A percentile compares a stretch with the other conserved stretches of the same genome.
Evolutionary conservation across 176 grass and related monocot genomes (phyloP).

Genomic region (Lolium multiflorum): DNA sequence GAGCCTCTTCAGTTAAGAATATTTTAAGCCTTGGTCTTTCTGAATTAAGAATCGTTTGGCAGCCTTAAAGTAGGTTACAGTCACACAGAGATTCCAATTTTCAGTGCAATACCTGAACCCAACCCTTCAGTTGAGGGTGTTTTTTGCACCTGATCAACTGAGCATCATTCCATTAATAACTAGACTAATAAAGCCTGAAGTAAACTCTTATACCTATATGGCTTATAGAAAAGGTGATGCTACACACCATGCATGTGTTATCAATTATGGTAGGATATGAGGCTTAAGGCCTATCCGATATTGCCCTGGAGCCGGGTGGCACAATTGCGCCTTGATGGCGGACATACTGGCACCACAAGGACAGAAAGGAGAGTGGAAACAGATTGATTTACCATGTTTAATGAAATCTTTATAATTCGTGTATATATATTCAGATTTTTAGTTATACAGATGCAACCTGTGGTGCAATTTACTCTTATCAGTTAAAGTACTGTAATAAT

Average conservation of each 20-base stretch:
- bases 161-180: conserved; percentile 55
- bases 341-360: neutral
- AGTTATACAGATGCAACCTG: neutral
- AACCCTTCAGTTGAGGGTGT: conserved; percentile 72
- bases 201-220: conserved; percentile 27
- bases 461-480: neutral
- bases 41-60: conserved; percentile 82
- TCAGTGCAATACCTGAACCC: conserved; percentile 72
- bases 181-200: conserved; percentile 32
- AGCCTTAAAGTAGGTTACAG: conserved; percentile 83
- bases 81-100: conserved; percentile 79
- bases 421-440: neutral
- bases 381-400: neutral
- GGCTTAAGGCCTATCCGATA: neutral
- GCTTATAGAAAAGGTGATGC: conserved; percentile 3
- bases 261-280: neutral
- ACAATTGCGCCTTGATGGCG: neutral
- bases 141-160: conserved; percentile 75
- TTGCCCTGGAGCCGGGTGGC: neutral
- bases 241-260: conserved; percentile 24
- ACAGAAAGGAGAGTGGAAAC: neutral
- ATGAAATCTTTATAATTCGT: neutral
- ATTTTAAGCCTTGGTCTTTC: conserved; percentile 94
- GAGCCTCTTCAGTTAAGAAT: conserved; percentile 86
- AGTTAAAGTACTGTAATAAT: neutral